These are phyloP conservation scores for Paecilomyces dactylethromorphus DNA, from an alignment of 2,329 filamentous ascomycete genomes.

Conservation along the genomic window DNA sequence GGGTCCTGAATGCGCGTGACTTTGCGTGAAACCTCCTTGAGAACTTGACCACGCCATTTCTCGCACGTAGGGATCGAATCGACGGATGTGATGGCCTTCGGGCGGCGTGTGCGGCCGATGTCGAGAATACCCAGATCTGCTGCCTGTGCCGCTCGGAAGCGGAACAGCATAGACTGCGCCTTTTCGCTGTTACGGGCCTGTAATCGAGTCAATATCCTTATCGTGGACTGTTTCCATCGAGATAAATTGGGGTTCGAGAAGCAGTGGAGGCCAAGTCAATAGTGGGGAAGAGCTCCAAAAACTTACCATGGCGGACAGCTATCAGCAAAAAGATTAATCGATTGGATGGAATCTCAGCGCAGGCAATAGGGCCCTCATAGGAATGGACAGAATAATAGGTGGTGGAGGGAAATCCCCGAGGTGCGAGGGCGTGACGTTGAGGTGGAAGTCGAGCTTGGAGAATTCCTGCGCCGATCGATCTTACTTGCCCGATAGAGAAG, in stretches of 20 bases:
- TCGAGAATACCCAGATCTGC: slow-evolving; percentile 95
- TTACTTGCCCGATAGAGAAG: not conserved
- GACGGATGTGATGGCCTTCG: slow-evolving; percentile 83
- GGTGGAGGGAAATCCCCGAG: not conserved
- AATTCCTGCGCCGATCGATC: not conserved
- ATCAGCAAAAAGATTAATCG: not conserved
- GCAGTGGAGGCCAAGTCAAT: not conserved
- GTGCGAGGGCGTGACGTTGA: not conserved
- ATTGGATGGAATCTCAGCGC: not conserved
- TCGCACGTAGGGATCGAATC: slow-evolving; percentile 81
- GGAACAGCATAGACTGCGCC: slow-evolving; percentile 99
- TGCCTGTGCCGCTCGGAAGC: slow-evolving; percentile 96
- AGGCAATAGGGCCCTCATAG: not conserved
- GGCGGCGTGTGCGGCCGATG: slow-evolving; percentile 78
- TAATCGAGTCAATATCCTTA: slow-evolving; percentile 3
- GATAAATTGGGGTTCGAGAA: not conserved
- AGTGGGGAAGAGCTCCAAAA: not conserved
- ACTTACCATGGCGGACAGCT: not conserved
- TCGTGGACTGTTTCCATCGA: not conserved
- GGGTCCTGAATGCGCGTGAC: slow-evolving; percentile 92
- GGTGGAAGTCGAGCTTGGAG: not conserved
- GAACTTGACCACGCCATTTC: slow-evolving; percentile 95
- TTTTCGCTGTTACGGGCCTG: slow-evolving; percentile 97
- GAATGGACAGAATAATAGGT: not conserved
- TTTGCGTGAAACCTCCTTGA: slow-evolving; percentile 96